Evolutionary conservation across 148 eudicot genomes (phyloP).

Genomic region (Vaccinium macrocarpon): DNA sequence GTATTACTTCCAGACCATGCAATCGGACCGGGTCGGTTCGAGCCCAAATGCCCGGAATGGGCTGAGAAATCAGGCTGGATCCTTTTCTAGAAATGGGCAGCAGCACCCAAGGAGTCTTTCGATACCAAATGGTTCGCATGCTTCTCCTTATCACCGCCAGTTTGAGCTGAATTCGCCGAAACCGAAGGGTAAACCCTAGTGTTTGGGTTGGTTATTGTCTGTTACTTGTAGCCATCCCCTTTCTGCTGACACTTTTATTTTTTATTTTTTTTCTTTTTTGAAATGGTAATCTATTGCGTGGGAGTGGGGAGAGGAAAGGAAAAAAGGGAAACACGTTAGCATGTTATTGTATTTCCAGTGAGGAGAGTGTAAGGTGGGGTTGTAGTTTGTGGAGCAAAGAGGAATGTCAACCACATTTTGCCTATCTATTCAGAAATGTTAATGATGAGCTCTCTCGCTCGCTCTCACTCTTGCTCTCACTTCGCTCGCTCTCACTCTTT

Average conservation of each 20-base stretch:
- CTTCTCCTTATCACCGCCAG: conserved; percentile 43
- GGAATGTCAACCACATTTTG: conserved; percentile 18
- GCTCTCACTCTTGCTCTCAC: no score
- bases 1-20: conserved; percentile 51
- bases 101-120: conserved; percentile 47
- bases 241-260: not conserved
- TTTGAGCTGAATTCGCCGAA: conserved; percentile 43
- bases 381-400: conserved; percentile 16
- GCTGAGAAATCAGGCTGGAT: conserved; percentile 27
- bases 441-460: conserved; percentile 7
- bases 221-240: not conserved
- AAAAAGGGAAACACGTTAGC: conserved; percentile 13
- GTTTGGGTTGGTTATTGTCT: conserved; percentile 13
- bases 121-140: conserved; percentile 37
- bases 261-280: not conserved
- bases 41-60: conserved; percentile 37
- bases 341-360: conserved; percentile 17
- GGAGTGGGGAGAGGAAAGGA: conserved; percentile 9
- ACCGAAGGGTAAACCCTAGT: conserved; percentile 41
- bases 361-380: not conserved
- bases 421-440: conserved; percentile 5
- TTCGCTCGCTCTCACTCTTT: not conserved
- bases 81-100: conserved; percentile 41
- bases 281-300: not conserved
- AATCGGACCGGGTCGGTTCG: conserved; percentile 44